phyloP scores from a whole-genome alignment of 2,329 filamentous ascomycete genomes.

The Graphilbum sp. region DNA sequence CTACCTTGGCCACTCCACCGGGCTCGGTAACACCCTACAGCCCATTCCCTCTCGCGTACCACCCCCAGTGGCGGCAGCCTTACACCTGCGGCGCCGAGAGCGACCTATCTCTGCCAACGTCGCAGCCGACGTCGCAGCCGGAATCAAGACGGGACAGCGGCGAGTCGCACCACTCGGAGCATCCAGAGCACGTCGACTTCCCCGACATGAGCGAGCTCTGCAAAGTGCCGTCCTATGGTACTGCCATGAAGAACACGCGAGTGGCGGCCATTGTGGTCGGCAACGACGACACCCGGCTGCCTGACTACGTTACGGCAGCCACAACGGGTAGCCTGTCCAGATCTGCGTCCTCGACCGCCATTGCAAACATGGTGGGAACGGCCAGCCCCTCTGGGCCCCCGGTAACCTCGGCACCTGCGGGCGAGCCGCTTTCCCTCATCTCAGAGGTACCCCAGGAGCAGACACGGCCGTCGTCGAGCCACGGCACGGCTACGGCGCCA shows the following conservation, averaged over 20 bases:
- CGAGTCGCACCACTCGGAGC: slow-evolving; percentile 29
- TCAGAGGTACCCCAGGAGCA: slow-evolving; percentile 12
- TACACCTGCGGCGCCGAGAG: background rate
- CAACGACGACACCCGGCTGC: slow-evolving; percentile 31
- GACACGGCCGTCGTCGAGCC: background rate
- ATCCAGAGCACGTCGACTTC: slow-evolving; percentile 38
- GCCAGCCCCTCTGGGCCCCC: background rate
- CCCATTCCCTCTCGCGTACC: slow-evolving; percentile 10
- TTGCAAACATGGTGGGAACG: background rate
- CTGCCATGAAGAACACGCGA: slow-evolving; percentile 47
- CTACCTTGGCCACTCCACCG: slow-evolving; percentile 15
- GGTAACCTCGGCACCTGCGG: background rate
- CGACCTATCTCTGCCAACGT: slow-evolving; percentile 14
- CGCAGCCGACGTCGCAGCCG: slow-evolving; percentile 8
- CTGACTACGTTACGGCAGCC: slow-evolving; percentile 49
- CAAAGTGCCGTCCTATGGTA: slow-evolving; percentile 64
- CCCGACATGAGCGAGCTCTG: slow-evolving; percentile 47
- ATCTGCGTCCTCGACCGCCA: slow-evolving; percentile 29
- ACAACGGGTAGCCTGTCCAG: slow-evolving; percentile 25
- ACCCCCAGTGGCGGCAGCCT: background rate
- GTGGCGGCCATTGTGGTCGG: slow-evolving; percentile 34
- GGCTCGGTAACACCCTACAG: slow-evolving; percentile 23
- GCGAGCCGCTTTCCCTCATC: slow-evolving; percentile 15
- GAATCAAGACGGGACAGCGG: slow-evolving; percentile 38
- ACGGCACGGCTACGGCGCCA: background rate